A percentile compares a stretch with the other conserved stretches of the same genome.
Evolutionary conservation across 2,329 filamentous ascomycete genomes (phyloP).

Genomic region (Endothia cerciana): DNA sequence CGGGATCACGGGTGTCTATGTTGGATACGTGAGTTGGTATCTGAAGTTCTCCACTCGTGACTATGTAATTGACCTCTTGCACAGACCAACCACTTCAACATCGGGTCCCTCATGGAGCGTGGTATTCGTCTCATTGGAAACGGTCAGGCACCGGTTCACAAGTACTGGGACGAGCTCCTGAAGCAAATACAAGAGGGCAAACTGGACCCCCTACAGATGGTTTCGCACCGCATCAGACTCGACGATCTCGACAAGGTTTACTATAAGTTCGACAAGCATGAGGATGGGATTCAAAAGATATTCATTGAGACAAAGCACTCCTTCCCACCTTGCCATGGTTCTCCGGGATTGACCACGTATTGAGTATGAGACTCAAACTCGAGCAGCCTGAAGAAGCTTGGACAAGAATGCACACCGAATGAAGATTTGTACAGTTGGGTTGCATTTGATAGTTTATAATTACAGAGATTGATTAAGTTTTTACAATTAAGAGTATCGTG

Average conservation of each 20-base stretch:
- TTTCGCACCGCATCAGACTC: slow-evolving; percentile 75
- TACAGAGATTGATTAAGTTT: not conserved
- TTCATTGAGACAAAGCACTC: slow-evolving; percentile 66
- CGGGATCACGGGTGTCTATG: slow-evolving; percentile 75
- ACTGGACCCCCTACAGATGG: slow-evolving; percentile 78
- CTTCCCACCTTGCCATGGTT: slow-evolving; percentile 47
- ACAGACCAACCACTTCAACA: slow-evolving; percentile 79
- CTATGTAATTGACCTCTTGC: not conserved
- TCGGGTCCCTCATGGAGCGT: slow-evolving; percentile 83
- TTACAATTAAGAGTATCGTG: not conserved
- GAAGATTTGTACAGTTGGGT: not conserved
- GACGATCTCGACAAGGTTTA: slow-evolving; percentile 74
- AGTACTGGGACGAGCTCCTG: slow-evolving; percentile 82
- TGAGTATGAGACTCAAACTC: slow-evolving; percentile 18
- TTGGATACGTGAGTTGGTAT: slow-evolving; percentile 58
- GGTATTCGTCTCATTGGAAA: slow-evolving; percentile 78
- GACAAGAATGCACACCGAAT: not conserved
- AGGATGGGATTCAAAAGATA: slow-evolving; percentile 81
- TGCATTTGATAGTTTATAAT: not conserved
- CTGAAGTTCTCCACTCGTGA: not conserved
- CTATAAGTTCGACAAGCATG: slow-evolving; percentile 60
- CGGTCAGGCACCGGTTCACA: slow-evolving; percentile 73
- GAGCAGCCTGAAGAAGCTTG: no score
- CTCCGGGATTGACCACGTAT: slow-evolving; percentile 49
- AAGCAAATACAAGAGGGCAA: slow-evolving; percentile 66